Base-by-base conservation (phyloP, 495 filamentous ascomycete genomes). In the Neurospora discreta region DNA sequence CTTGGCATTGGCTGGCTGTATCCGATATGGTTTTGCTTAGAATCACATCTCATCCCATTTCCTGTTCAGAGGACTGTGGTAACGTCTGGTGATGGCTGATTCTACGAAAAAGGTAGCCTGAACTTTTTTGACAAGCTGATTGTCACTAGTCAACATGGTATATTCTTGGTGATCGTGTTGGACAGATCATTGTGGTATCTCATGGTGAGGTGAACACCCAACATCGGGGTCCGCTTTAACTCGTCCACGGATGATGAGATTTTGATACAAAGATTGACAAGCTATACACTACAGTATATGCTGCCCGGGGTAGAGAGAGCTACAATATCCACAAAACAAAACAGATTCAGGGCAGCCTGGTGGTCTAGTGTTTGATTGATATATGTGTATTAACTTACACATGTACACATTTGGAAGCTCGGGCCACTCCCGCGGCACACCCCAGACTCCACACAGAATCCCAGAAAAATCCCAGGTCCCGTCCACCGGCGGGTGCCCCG, bases 21-120 rank as follows among this genome's bases (percentile, higher is more conserved):
- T 4, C 77, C 78, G 30, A 80, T 76, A 46, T 80, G 78, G 11
- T 75, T 79, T 71, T 77, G 39, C 74, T 74, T 75, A 78, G 78
- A 9, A 80, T 73, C 76, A 90, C 84, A 74, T 87, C 87, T 90
- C 85, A 74, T 87, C 87, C 89, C 89, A 91, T 78, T 90, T 90
- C 1, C 89, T 89, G 69, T 79, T 77, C 2, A 89, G 74, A 2
- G 90, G 75, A 13, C 79, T 79, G 75, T 90, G 87, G 73, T 89
- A 91, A 60, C 82, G 76, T 70, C 83, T 80, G 8, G 86, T 87
- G 16, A 91, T 81, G 8, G 79, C 77, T 71, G 84, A 80, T 74
- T 90, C 89, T 8, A 81, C 80, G 13, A 85, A 77, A 74, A 91
- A 90, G 3, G 83, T 78, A 23, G 82, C 77, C 8, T 88, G 77